These are phyloP conservation scores for Larix kaempferi DNA, from an alignment of 75 land plant species.

Conservation along the genomic window DNA sequence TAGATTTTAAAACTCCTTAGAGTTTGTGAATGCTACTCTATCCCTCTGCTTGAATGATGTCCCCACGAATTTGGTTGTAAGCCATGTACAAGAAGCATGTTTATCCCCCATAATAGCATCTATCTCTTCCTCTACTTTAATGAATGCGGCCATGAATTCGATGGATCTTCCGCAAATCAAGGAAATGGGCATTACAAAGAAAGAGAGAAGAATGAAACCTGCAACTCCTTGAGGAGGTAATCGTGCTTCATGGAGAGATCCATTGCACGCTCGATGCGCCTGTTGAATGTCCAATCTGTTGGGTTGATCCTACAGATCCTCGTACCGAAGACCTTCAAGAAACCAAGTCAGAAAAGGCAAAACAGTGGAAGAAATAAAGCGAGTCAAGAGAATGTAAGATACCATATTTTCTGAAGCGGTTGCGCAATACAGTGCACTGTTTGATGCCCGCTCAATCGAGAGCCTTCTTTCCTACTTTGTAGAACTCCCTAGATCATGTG, in stretches of 20 bases:
- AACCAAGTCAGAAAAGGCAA: background rate
- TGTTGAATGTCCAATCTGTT: slow-evolving; percentile 84
- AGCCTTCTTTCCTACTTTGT: slow-evolving; percentile 11
- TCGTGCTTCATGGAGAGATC: slow-evolving; percentile 91
- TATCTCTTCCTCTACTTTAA: too few species aligned
- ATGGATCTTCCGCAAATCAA: too few species aligned
- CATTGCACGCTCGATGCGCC: slow-evolving; percentile 91
- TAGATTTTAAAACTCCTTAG: too few species aligned
- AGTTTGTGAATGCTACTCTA: too few species aligned
- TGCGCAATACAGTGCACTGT: slow-evolving; percentile 41
- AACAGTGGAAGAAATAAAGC: background rate
- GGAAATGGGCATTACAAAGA: background rate
- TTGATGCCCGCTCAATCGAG: slow-evolving; percentile 34
- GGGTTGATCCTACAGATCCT: slow-evolving; percentile 76
- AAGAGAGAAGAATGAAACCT: slow-evolving; percentile 37
- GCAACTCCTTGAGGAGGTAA: slow-evolving; percentile 70
- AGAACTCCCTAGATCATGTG: slow-evolving; percentile 3
- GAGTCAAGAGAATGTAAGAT: background rate
- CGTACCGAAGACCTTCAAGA: slow-evolving; percentile 74
- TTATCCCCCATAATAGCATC: too few species aligned
- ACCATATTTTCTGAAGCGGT: slow-evolving; percentile 61
- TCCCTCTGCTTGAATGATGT: too few species aligned
- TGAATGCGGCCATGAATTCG: too few species aligned
- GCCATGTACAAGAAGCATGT: too few species aligned
- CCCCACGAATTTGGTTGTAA: too few species aligned